These are phyloP conservation scores for Lyophyllum decastes DNA, from an alignment of 768 basidiomycete species.

Conservation along the genomic window DNA sequence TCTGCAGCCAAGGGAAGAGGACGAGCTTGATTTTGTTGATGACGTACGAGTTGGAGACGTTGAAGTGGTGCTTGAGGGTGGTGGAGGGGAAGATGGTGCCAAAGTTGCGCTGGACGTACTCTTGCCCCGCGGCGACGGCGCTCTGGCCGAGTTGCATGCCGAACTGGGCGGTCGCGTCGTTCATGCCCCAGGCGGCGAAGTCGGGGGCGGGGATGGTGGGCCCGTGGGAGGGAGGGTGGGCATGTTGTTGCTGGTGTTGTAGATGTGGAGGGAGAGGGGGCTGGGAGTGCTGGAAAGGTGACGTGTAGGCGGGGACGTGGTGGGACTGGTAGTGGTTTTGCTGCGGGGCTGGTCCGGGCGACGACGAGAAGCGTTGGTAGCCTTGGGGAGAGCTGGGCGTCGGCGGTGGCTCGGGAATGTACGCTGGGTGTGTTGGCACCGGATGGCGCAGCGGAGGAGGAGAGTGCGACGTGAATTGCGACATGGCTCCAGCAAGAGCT, in stretches of 20 bases:
- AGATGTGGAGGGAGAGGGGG: conserved; percentile 20
- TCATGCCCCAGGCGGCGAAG: conserved; percentile 81
- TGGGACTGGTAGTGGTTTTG: conserved; percentile 25
- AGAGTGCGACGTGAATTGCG: conserved; percentile 38
- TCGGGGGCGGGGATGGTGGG: conserved; percentile 40
- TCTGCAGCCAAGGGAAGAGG: conserved; percentile 95
- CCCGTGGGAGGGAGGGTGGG: conserved; percentile 13
- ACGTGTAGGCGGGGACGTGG: conserved; percentile 48
- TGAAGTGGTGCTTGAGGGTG: conserved; percentile 50
- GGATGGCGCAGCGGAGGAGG: conserved; percentile 87
- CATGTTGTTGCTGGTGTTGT: conserved; percentile 17
- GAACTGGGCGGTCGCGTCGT: conserved; percentile 92
- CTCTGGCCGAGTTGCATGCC: conserved; percentile 94
- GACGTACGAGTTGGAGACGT: conserved; percentile 96
- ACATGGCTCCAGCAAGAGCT: not conserved
- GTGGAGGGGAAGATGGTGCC: conserved; percentile 14
- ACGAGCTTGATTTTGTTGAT: conserved; percentile 84
- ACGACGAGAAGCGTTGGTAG: conserved; percentile 72
- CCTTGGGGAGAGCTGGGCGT: conserved; percentile 75
- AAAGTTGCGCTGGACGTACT: conserved; percentile 88
- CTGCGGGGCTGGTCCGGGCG: conserved; percentile 44
- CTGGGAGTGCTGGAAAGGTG: conserved; percentile 49
- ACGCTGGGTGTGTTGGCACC: conserved; percentile 84
- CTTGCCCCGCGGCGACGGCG: conserved; percentile 91
- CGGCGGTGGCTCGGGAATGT: conserved; percentile 80